Evolutionary conservation across 305 asterid genomes (phyloP).

Genomic region (Fraxinus angustifolia): DNA sequence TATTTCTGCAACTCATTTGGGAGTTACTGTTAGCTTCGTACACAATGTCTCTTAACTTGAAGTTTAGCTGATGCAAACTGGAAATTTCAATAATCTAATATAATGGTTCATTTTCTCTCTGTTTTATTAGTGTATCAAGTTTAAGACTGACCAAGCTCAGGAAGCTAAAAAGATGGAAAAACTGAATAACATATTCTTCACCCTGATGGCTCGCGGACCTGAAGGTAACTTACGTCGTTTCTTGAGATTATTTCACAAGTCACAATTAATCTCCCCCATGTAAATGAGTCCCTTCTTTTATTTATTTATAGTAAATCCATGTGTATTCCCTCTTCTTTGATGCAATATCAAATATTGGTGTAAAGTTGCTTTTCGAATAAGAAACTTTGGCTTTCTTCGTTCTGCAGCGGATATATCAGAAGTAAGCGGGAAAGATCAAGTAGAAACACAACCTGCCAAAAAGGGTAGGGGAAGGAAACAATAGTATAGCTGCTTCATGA

Average conservation of each 20-base stretch:
- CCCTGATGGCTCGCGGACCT: slow-evolving; percentile 87
- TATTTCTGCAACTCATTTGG: background rate
- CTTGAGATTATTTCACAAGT: background rate
- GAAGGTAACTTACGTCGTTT: slow-evolving; percentile 45
- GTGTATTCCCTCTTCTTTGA: background rate
- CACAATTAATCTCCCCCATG: slow-evolving; percentile 2
- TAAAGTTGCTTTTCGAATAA: background rate
- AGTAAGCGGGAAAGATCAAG: slow-evolving; percentile 72
- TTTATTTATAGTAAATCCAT: background rate
- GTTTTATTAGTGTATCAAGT: slow-evolving; percentile 63
- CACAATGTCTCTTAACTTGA: background rate
- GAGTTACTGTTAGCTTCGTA: background rate
- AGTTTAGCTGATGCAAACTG: background rate
- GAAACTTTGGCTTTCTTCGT: slow-evolving; percentile 3
- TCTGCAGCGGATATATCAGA: slow-evolving; percentile 68
- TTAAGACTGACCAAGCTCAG: slow-evolving; percentile 87
- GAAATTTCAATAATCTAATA: background rate
- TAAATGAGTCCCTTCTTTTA: background rate
- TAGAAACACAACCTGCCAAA: slow-evolving; percentile 64
- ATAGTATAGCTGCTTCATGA: slow-evolving; percentile 22
- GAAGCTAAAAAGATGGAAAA: slow-evolving; percentile 91
- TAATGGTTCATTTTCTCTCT: slow-evolving; percentile 22
- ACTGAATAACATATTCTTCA: slow-evolving; percentile 69
- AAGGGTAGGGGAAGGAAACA: slow-evolving; percentile 88
- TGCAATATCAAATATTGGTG: background rate